Conservation (phyloP, 768 basidiomycete species). For the Vararia minispora region DNA sequence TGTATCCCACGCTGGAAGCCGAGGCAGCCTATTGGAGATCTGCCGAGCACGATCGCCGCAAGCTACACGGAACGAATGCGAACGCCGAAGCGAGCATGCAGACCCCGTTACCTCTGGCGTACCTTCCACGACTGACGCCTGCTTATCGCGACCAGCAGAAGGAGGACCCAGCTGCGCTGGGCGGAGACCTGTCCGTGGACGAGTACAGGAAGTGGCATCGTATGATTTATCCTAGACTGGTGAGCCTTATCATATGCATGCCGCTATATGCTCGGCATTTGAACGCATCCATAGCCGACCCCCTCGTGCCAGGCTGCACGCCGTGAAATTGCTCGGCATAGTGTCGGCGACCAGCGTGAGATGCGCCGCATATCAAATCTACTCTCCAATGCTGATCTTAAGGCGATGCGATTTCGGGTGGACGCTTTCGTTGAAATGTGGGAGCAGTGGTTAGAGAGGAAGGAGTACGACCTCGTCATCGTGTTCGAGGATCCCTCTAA, state of each 20-base stretch:
- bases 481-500: conserved; percentile 18
- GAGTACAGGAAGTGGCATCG: conserved; percentile 36
- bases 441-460: conserved; percentile 27
- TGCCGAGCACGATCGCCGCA: too few relatives aligned
- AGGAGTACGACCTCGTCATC: conserved; percentile 23
- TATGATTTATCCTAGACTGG: conserved; percentile 31
- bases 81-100: background rate
- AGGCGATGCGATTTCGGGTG: conserved; percentile 7
- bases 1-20: too few relatives aligned
- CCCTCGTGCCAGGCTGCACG: background rate
- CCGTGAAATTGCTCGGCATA: conserved; percentile 24
- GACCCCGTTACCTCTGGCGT: conserved; percentile 20
- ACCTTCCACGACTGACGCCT: conserved; percentile 29
- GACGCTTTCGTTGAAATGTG: conserved; percentile 25
- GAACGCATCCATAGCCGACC: background rate
- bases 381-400: conserved; percentile 28
- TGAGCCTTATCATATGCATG: conserved; percentile 15
- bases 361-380: conserved; percentile 31
- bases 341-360: conserved; percentile 27
- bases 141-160: conserved; percentile 21
- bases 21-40: too few relatives aligned
- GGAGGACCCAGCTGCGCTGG: conserved; percentile 13
- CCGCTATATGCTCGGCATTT: background rate
- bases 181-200: conserved; percentile 22
- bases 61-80: background rate